Base-by-base conservation (phyloP, 2,329 filamentous ascomycete species). In the Pseudodiploospora longispora region DNA sequence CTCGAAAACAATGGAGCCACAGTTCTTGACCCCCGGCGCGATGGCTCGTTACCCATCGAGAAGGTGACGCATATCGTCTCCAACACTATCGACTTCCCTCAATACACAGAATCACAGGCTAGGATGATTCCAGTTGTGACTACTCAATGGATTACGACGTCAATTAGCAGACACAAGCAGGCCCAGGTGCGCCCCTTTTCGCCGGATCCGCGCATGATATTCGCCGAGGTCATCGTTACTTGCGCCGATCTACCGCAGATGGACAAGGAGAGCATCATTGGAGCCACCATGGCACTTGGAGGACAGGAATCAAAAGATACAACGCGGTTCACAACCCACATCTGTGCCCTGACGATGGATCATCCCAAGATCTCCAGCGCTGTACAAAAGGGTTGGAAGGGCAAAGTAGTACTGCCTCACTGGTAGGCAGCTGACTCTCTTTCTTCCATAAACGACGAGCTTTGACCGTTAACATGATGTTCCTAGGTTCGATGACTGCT, bases 191-290 rank as follows among this genome's bases (percentile, higher is more conserved):
- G 91, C 35, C 85, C 88, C 10, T 94, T 85, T 62, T 96, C 85
- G 38, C 93, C 93, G 1, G 93, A 98, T 56, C 90, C 91, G 2
- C 79, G 85, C 47, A 80, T 95, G 60, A 93, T 96, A 61, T 87
- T 98, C 65, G 86, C 85, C 41, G 83, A 88, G 53, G 84, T 97
- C 36, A 78, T 85, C 29, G 74, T 96, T 12, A 85, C 83, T 30
- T 94, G 87, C 58, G 87, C 83, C 38, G 86, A 93, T 55, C 79
- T 98, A 38, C 93, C 93, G 0, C 71, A 80, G 32, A 85, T 81
- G 32, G 93, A 98, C 63, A 87, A 89, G 60, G 91, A 97, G 66
- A 87, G 89, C 8, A 96, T 98, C 45, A 80, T 87, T 34, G 93
- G 90, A 8, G 91, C 88, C 1, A 87, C 91, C 2, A 69, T 95